Base-by-base conservation (phyloP, 371 early-diverging fungal genomes). In the Syncephalastrum contaminatum region DNA sequence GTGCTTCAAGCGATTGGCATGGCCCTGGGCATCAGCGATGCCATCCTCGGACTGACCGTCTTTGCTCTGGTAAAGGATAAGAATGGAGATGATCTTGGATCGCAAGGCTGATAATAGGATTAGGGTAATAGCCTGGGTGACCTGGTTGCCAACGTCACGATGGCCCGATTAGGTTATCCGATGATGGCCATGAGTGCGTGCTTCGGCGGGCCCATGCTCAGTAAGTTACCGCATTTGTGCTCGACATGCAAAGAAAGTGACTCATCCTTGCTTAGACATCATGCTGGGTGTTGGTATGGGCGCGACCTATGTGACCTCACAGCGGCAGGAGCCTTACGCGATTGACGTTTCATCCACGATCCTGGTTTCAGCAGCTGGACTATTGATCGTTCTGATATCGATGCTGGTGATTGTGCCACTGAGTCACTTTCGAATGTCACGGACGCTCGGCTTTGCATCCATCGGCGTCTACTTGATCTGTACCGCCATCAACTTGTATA, bases 101-200 rank as follows among this genome's bases (percentile, higher is more conserved):
- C 4, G 16, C 3, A 10, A 51, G 21, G 2, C 20, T 16, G 2
- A 22, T 20, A 36, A 4, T 40, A 6, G 47, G 19, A 47, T 49
- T 64, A 85, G 83, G 93, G 93, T n/a, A 91, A 92, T 61, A 88
- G 89, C 55, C 63, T 92, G 40, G 92, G 93, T 16, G 93, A 93
- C 58, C 76, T 93, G 54, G 88, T 91, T 12, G 89, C 93, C 10
- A 91, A 93, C 56, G 76, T 93, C 19, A 87, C 93, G 13, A 84
- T 93, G 61, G 90, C 93, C 1, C 81, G 69, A 48, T 82, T 90
- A 84, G 93, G 93, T 1, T 90, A 81, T 56, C 92, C 93, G 2
- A 77, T 82, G 59, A 93, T 93, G 92, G 92, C 90, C 0, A 77
- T 93, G 53, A 84, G 88, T 19, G 93, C 93, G 0, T 92, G 92